phyloP scores from a whole-genome alignment of 2,329 filamentous ascomycete genomes.

The Nectriaceae sp. region DNA sequence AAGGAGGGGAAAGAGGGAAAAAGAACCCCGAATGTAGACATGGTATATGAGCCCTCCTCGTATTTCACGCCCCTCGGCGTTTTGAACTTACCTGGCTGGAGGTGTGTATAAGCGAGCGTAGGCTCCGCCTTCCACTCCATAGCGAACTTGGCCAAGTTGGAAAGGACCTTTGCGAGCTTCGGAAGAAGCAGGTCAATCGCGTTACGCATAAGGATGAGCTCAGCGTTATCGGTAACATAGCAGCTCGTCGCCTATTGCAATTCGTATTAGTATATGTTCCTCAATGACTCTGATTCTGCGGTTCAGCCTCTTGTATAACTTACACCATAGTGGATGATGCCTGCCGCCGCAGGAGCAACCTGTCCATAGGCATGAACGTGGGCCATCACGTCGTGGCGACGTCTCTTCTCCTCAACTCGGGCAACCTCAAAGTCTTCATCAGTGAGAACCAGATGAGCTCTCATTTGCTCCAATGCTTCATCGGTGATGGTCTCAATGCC shows the following conservation, averaged over 20 bases:
- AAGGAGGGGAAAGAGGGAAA: too few species aligned
- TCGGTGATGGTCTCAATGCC: conserved; percentile 58
- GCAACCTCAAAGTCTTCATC: conserved; percentile 78
- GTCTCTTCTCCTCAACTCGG: conserved; percentile 72
- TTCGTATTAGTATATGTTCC: conserved; percentile 2
- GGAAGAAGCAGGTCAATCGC: conserved; percentile 74
- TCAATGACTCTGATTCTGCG: too few species aligned
- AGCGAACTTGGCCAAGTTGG: conserved; percentile 73
- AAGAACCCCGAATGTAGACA: too few species aligned
- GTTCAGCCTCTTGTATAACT: too few species aligned
- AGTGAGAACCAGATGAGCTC: conserved; percentile 70
- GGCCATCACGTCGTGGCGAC: conserved; percentile 63
- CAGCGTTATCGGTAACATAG: conserved; percentile 74
- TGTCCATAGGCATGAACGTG: conserved; percentile 76
- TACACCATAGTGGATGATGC: conserved; percentile 75
- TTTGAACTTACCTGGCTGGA: too few species aligned
- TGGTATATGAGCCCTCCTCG: too few species aligned
- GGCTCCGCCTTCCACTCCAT: conserved; percentile 69
- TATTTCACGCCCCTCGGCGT: too few species aligned
- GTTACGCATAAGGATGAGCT: conserved; percentile 66
- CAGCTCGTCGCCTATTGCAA: conserved; percentile 33
- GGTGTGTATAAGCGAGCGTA: conserved; percentile 76
- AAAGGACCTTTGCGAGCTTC: conserved; percentile 78
- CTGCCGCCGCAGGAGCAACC: conserved; percentile 74
- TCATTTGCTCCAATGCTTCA: conserved; percentile 77